These are phyloP conservation scores for Cryptosporidium canis DNA, from an alignment of 169 alveolate species.

Conservation along the genomic window DNA sequence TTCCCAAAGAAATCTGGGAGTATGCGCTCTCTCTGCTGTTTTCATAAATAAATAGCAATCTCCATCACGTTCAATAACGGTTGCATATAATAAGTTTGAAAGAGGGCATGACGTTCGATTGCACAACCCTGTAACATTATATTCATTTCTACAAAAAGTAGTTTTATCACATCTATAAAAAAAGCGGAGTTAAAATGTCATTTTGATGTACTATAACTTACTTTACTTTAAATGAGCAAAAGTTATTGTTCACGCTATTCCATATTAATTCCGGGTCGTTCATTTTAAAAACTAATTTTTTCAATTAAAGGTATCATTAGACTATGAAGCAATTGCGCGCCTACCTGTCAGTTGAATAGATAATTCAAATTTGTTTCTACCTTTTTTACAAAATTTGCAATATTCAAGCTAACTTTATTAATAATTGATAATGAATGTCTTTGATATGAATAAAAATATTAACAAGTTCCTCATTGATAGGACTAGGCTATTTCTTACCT, in stretches of 20 bases:
- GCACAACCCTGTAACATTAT: constrained; percentile 98
- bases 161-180: constrained; percentile 82
- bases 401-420: background rate
- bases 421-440: background rate
- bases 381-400: background rate
- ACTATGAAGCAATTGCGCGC: background rate
- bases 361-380: background rate
- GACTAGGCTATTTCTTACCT: background rate
- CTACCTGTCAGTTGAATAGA: background rate
- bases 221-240: constrained; percentile 87
- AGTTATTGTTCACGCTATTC: constrained; percentile 38
- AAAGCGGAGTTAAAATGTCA: background rate
- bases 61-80: constrained; percentile 95
- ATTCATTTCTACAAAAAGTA: constrained; percentile 89
- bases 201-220: constrained; percentile 62
- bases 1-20: constrained; percentile 98
- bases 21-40: constrained; percentile 97
- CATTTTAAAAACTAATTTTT: constrained; percentile 8
- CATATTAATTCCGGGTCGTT: constrained; percentile 68
- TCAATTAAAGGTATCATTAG: background rate
- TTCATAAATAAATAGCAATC: constrained; percentile 94
- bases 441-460: background rate
- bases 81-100: constrained; percentile 96
- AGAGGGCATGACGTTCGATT: constrained; percentile 97
- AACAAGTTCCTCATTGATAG: background rate